Percentiles rank a stretch among this genome's conserved stretches.
These are phyloP conservation scores for Vararia minispora DNA, from an alignment of 768 basidiomycete species.

Conservation along the genomic window DNA sequence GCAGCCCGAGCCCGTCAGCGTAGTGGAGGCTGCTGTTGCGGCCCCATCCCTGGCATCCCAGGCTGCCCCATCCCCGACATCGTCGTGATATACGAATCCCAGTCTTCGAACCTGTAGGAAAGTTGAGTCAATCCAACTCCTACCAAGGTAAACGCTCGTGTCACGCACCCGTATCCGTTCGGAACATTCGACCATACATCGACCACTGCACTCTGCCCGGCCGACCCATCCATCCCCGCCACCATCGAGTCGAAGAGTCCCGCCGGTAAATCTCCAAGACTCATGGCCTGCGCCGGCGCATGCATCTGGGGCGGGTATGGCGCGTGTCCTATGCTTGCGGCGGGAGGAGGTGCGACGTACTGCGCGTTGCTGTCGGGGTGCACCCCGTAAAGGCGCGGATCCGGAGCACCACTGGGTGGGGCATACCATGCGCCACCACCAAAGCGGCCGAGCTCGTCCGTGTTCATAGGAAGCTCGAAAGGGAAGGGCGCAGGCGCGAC, in stretches of 20 bases:
- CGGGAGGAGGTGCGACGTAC: conserved; percentile 1
- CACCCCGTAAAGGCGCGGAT: conserved; percentile 8
- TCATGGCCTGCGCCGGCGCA: neutral
- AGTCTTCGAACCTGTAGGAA: conserved; percentile 9
- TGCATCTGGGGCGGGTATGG: conserved; percentile 1
- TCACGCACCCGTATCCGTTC: conserved; percentile 12
- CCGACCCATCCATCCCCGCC: neutral
- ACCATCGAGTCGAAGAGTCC: neutral
- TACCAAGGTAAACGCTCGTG: neutral
- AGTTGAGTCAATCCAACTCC: neutral
- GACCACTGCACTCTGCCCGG: conserved; percentile 1
- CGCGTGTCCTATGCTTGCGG: conserved; percentile 3
- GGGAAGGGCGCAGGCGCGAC: neutral
- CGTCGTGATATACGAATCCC: conserved; percentile 11
- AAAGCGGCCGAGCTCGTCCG: conserved; percentile 10
- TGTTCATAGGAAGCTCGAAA: conserved; percentile 8
- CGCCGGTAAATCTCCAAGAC: no score
- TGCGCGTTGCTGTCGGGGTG: neutral
- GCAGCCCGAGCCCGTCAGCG: no score
- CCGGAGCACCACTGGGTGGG: conserved; percentile 2
- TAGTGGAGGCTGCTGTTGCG: no score
- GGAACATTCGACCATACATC: conserved; percentile 12
- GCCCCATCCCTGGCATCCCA: neutral
- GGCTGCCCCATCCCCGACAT: conserved; percentile 8
- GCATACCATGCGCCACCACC: no score